Percentiles rank a stretch among this genome's conserved stretches.
Conservation (phyloP, 2,329 filamentous ascomycete genomes). For the Macroventuria anomochaeta region DNA sequence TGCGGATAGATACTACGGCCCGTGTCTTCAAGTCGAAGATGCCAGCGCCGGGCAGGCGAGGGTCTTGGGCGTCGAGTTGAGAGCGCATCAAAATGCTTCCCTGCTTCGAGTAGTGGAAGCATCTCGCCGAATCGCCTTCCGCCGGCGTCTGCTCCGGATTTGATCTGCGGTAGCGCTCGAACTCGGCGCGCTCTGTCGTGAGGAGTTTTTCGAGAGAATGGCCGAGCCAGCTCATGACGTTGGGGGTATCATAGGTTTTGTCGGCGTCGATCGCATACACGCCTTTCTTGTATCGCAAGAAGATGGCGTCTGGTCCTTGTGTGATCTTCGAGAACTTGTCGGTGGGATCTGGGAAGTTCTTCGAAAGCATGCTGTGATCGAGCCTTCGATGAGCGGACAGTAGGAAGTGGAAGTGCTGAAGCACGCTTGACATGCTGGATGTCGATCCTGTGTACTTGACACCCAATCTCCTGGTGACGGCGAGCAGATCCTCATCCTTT, state of each 20-base stretch:
- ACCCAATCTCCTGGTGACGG: constrained; percentile 68
- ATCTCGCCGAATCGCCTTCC: constrained; percentile 61
- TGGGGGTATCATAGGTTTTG: constrained; percentile 86
- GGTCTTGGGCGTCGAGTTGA: constrained; percentile 89
- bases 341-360: constrained; percentile 67
- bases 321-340: constrained; percentile 74
- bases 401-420: constrained; percentile 92
- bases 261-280: constrained; percentile 95
- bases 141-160: constrained; percentile 69
- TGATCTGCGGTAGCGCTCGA: constrained; percentile 75
- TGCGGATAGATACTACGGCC: constrained; percentile 88
- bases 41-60: constrained; percentile 83
- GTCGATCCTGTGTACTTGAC: constrained; percentile 94
- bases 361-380: constrained; percentile 70
- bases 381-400: constrained; percentile 82
- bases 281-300: constrained; percentile 81
- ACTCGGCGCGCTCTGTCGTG: constrained; percentile 81
- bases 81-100: constrained; percentile 94
- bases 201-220: constrained; percentile 97
- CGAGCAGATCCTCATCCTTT: constrained; percentile 74
- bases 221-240: constrained; percentile 87
- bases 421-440: constrained; percentile 89
- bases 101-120: constrained; percentile 85
- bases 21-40: constrained; percentile 97
- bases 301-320: constrained; percentile 75